phyloP scores from a whole-genome alignment of 2,329 filamentous ascomycete genomes.

The Aspergillus aculeatus region DNA sequence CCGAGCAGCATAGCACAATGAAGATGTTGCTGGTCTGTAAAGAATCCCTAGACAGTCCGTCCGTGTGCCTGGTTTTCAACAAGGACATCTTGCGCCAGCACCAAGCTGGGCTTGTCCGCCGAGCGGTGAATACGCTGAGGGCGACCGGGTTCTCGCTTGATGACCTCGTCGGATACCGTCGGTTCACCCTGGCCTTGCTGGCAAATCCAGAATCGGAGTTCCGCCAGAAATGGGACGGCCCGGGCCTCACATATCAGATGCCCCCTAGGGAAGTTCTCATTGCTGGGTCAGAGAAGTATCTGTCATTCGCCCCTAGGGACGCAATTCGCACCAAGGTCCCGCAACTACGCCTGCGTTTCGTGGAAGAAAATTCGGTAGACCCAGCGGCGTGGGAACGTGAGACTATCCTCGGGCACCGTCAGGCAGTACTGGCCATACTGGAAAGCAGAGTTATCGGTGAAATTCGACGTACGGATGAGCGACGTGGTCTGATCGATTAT shows the following conservation, averaged over 20 bases:
- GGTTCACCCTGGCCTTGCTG: conserved; percentile 25
- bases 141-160: conserved; percentile 16
- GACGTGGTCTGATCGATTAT: conserved; percentile 25
- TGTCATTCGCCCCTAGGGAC: conserved; percentile 23
- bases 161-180: conserved; percentile 33
- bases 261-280: conserved; percentile 31
- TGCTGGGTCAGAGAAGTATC: conserved; percentile 38
- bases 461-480: conserved; percentile 28
- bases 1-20: conserved; percentile 35
- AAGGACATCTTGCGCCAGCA: conserved; percentile 27
- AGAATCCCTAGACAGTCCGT: conserved; percentile 28
- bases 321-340: conserved; percentile 17
- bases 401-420: conserved; percentile 31
- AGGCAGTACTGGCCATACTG: conserved; percentile 34
- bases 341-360: conserved; percentile 25
- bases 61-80: conserved; percentile 29
- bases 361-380: conserved; percentile 18
- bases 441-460: conserved; percentile 38
- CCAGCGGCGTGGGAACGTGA: conserved; percentile 25
- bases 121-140: conserved; percentile 20
- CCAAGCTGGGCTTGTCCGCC: conserved; percentile 30
- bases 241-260: conserved; percentile 30
- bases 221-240: conserved; percentile 30
- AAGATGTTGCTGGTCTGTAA: conserved; percentile 37
- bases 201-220: conserved; percentile 24